Evolutionary conservation across 176 grass and related monocot genomes (phyloP), one percentile per base, ranked within the genome.

Genomic region (Typha latifolia): DNA sequence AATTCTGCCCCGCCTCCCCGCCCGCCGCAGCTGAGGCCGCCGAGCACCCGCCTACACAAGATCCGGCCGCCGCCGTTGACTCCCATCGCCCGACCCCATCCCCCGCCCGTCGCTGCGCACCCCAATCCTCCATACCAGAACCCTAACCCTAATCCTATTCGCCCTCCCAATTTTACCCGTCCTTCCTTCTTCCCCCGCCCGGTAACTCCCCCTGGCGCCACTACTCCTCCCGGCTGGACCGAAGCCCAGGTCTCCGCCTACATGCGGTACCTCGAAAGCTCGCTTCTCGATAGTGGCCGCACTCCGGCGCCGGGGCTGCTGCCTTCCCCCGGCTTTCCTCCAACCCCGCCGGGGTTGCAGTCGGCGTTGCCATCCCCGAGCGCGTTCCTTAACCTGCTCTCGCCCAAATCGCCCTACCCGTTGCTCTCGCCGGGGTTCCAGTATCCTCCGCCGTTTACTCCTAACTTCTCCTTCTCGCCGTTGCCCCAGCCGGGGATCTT

Each of bases 181-280:
- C 26, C 78, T 79, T 79, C 65, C 74, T 79, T 68, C 78, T 80
- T 26, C 74, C 88, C 48, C 21, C 71, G 16, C 66, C 24, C n/a
- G 72, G 66, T 65, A 73, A 32, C 21, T 14, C 81, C 78, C 43
- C 2, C 72, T 32, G 63, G 62, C 67, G 71, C 51, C 37, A 66
- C 61, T 2, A 13, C 72, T 27, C 48, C 77, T 4, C 73, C 79
- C 6, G 21, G 68, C 16, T 91, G 88, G 88, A 62, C 84, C 1
- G 89, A 91, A 37, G 87, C 88, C 12, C 84, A 81, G 0, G 84
- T 91, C 78, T 82, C 88, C 52, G 81, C 84, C n/a, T 91, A 91
- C 78, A 91, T 91, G 88, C 88, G 88, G 32, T 79, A 84, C 74
- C 78, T 91, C 7, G 88, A 91, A 66, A 87, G 83, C 55, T 87